These are phyloP conservation scores for Strigomonas oncopelti DNA, from an alignment of 208 protist species.

Conservation along the genomic window DNA sequence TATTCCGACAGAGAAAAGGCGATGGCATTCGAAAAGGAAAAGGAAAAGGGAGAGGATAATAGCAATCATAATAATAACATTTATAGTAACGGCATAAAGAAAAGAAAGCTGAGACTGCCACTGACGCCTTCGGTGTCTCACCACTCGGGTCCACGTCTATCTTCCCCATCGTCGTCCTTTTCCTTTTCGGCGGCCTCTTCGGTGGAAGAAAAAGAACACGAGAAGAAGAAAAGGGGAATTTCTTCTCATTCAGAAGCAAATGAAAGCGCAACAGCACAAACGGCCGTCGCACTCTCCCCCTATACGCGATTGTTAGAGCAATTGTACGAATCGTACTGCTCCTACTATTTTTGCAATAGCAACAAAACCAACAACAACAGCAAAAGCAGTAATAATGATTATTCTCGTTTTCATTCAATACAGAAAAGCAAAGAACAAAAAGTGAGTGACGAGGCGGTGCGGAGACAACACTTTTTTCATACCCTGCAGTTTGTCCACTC, in stretches of 20 bases:
- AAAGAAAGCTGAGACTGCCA: neutral
- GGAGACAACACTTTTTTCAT: too few species aligned
- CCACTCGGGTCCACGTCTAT: too few species aligned
- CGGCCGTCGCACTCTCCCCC: neutral
- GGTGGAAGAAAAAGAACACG: neutral
- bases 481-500: too few species aligned
- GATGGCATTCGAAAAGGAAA: slow-evolving; percentile 4
- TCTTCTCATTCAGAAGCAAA: neutral
- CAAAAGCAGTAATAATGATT: slow-evolving; percentile 10
- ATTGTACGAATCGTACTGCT: neutral
- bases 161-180: neutral
- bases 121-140: neutral
- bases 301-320: neutral
- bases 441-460: too few species aligned
- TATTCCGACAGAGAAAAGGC: neutral
- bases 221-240: neutral
- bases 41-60: slow-evolving; percentile 3
- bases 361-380: slow-evolving; percentile 8
- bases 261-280: neutral
- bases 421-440: too few species aligned
- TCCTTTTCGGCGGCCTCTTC: neutral
- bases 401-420: too few species aligned
- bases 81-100: neutral
- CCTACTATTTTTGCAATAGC: neutral
- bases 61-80: slow-evolving; percentile 10